These are phyloP conservation scores for Hypoxylon sp. DNA, from an alignment of 2,329 filamentous ascomycete species.

Conservation along the genomic window DNA sequence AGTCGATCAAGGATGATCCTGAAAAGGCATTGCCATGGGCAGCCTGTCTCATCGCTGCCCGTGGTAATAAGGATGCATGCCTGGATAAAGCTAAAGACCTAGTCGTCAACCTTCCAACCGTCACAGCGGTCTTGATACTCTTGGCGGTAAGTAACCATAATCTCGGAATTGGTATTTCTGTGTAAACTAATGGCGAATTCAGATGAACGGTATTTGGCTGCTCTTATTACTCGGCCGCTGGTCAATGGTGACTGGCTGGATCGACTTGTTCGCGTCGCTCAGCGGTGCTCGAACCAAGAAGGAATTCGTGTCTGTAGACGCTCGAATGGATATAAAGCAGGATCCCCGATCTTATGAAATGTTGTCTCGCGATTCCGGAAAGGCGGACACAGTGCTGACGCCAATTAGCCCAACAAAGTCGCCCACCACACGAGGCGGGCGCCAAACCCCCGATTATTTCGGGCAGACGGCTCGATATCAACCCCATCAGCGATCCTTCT, in stretches of 20 bases:
- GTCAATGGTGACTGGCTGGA: constrained; percentile 90
- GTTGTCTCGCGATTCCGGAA: constrained; percentile 73
- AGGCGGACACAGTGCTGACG: constrained; percentile 66
- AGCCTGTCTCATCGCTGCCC: constrained; percentile 72
- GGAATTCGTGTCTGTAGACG: constrained; percentile 93
- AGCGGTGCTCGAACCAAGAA: constrained; percentile 68
- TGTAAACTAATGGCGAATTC: constrained; percentile 34
- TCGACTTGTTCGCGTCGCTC: constrained; percentile 70
- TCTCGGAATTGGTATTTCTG: not conserved
- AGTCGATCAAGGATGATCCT: constrained; percentile 69
- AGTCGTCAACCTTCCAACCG: constrained; percentile 80
- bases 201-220: constrained; percentile 89
- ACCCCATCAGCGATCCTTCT: constrained; percentile 69
- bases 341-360: constrained; percentile 84
- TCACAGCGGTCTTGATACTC: constrained; percentile 85
- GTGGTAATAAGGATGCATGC: constrained; percentile 77
- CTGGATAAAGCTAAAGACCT: constrained; percentile 70
- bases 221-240: constrained; percentile 84
- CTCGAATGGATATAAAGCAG: constrained; percentile 72
- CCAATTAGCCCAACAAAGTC: constrained; percentile 55
- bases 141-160: constrained; percentile 74
- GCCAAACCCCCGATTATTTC: constrained; percentile 65
- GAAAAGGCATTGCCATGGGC: constrained; percentile 76
- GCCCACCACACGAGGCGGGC: constrained; percentile 57
- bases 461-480: constrained; percentile 69